Base-by-base conservation (phyloP, 2,329 filamentous ascomycete genomes). In the Camptophora hylomeconis region DNA sequence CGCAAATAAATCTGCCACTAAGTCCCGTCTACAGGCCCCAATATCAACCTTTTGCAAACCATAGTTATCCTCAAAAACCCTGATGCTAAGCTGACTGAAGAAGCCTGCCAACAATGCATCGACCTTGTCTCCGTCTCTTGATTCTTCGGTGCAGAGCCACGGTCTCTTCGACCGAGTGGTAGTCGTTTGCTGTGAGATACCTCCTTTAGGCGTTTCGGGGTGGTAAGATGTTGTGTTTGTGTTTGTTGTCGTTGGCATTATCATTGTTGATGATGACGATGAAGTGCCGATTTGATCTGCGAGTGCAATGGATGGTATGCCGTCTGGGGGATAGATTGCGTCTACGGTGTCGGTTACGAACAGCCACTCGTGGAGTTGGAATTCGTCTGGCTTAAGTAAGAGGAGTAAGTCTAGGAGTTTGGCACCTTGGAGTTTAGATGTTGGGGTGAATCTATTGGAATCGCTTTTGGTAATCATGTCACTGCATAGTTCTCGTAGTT, bases 321-420 rank as follows among this genome's bases (percentile, higher is more conserved):
- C 60, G 9, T 72, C 58, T 0, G 82, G 75, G 8, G 80, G 75
- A 54, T 98, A 92, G 18, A 98, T 80, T 1, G 89, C 86, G 46
- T 98, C 89, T 40, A 94, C 86, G 9, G 87, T 95, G 54, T 98
- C 89, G 2, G 84, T 92, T 31, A 98, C 76, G 53, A 93, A 98
- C 3, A 95, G 71, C 89, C 89, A 98, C 60, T 94, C 83, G 46
- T 92, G 79, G n/a, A 95, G 69, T 53, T 95, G 89, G 56, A 95
- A 98, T 51, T 98, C 89, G 43, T 98, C 89, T 0, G 86, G 87
- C 4, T 80, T 78, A 5, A 86, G 65, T 23, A 83, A 76, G 9
- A 95, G 69, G n/a, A 98, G 64, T 12, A 84, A 63, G 47, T 98
- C 89, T 3, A 98, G 67, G 3, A 98, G 67, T 50, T 95, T 98